Base-by-base conservation (phyloP, 352 stramenopile genomes). In the Phytophthora pseudosyringae region DNA sequence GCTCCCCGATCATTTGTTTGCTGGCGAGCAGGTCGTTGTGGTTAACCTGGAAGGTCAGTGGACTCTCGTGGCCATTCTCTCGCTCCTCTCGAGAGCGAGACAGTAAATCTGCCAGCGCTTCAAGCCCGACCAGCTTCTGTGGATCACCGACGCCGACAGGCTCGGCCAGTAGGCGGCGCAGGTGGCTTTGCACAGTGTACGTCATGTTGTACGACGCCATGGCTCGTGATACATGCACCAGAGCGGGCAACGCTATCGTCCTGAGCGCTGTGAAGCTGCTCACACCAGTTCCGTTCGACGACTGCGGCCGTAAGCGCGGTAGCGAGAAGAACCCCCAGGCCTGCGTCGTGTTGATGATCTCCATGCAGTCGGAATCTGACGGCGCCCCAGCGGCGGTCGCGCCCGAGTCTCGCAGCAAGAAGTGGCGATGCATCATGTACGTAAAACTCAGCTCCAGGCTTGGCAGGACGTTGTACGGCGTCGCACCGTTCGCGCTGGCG, bases 281-380 rank as follows among this genome's bases (percentile, higher is more conserved):
- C 11, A 39, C 48, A 8, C 35, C 47, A 3, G 35, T 38, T 33
- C 40, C 18, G 15, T 32, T 59, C 5, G 57, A 74, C 70, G 25
- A 78, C 59, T 69, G 81, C 73, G 29, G 73, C 39, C 56, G 50
- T 47, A 75, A 59, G 8, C 67, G 61, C 5, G 50, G 57, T 6
- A 81, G 70, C 3, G 83, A 83, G 51, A 93, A 93, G 59, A 91
- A 94, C 8, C 62, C 88, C 86, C 81, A 94, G 26, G 84, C 83
- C 41, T 94, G 86, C 3, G 76, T 86, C 4, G 79, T 88, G 69
- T 94, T 94, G 71, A 94, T 85, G 54, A 89, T 83, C 56, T 91
- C 83, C 83, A 93, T 91, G 55, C 81, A 88, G 44, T 94, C 83
- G 0, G 68, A 61, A 15, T 89, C 81, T 1, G 67, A 75, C 0